Evolutionary conservation across 495 filamentous ascomycete species (phyloP).

Genomic region (Aspergillus carlsbadensis): DNA sequence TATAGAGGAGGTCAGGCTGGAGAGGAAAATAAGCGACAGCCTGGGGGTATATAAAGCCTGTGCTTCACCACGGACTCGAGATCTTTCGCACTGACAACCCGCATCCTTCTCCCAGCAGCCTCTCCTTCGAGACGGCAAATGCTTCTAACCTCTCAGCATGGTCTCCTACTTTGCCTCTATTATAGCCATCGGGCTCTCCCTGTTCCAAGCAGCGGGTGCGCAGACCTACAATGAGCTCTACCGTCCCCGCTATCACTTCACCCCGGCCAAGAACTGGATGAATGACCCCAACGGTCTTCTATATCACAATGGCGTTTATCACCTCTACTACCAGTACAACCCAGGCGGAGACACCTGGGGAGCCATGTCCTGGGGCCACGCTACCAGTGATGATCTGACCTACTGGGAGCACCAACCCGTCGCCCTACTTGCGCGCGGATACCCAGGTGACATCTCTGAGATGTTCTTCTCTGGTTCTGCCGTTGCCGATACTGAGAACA

Average conservation of each 20-base stretch:
- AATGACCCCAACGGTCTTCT: slow-evolving; percentile 47
- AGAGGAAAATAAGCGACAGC: no score
- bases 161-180: no score
- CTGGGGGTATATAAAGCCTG: no score
- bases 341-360: slow-evolving; percentile 34
- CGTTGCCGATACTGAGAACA: slow-evolving; percentile 54
- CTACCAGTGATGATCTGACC: no score
- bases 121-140: no score
- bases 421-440: slow-evolving; percentile 39
- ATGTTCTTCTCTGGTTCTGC: slow-evolving; percentile 53
- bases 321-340: slow-evolving; percentile 43
- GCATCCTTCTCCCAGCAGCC: no score
- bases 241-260: slow-evolving; percentile 52
- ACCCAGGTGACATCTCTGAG: slow-evolving; percentile 40
- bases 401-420: slow-evolving; percentile 38
- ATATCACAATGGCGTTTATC: slow-evolving; percentile 31
- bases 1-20: no score
- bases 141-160: no score
- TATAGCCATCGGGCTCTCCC: no score
- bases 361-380: slow-evolving; percentile 37
- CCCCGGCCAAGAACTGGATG: slow-evolving; percentile 35
- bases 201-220: neutral
- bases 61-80: no score
- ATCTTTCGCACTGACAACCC: no score
- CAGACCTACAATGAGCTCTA: slow-evolving; percentile 40